Evolutionary conservation across 495 filamentous ascomycete genomes (phyloP).

Genomic region (Penicillium arizonense): DNA sequence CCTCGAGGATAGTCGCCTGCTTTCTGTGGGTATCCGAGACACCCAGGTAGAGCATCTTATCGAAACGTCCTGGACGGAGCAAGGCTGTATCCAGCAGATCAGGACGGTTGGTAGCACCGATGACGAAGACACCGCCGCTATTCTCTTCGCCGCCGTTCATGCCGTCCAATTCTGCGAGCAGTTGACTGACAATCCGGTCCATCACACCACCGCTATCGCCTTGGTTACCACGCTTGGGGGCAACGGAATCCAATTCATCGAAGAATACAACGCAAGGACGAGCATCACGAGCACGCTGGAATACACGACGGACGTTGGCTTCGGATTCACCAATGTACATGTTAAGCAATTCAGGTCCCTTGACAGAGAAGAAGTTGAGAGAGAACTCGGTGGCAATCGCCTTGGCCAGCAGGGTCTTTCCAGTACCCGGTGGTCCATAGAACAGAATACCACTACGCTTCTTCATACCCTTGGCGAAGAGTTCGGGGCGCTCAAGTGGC

Average conservation of each 20-base stretch:
- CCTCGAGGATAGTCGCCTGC: constrained; percentile 91
- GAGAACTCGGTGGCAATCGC: constrained; percentile 98
- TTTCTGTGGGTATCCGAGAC: constrained; percentile 96
- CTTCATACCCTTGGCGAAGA: constrained; percentile 98
- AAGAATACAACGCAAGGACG: constrained; percentile 99
- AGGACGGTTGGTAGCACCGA: constrained; percentile 93
- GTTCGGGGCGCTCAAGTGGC: constrained; percentile 85
- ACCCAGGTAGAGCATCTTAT: constrained; percentile 98
- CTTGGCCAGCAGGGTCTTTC: constrained; percentile 95
- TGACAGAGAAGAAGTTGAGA: constrained; percentile 98
- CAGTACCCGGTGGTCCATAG: constrained; percentile 95
- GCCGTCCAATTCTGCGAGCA: constrained; percentile 92
- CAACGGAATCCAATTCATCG: constrained; percentile 95
- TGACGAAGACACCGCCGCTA: constrained; percentile 89
- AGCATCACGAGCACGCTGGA: constrained; percentile 91
- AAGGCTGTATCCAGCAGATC: constrained; percentile 91
- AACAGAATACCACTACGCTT: constrained; percentile 97
- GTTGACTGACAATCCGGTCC: constrained; percentile 96
- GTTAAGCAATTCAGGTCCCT: constrained; percentile 94
- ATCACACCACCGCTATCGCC: constrained; percentile 98
- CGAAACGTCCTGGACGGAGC: constrained; percentile 88
- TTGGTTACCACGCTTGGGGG: constrained; percentile 95
- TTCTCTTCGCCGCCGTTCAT: constrained; percentile 93
- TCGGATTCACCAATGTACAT: constrained; percentile 99
- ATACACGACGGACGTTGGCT: constrained; percentile 94